These are phyloP conservation scores for Cutaneotrichosporon arboriforme DNA, from an alignment of 1,284 basidiomycete species.

Conservation along the genomic window DNA sequence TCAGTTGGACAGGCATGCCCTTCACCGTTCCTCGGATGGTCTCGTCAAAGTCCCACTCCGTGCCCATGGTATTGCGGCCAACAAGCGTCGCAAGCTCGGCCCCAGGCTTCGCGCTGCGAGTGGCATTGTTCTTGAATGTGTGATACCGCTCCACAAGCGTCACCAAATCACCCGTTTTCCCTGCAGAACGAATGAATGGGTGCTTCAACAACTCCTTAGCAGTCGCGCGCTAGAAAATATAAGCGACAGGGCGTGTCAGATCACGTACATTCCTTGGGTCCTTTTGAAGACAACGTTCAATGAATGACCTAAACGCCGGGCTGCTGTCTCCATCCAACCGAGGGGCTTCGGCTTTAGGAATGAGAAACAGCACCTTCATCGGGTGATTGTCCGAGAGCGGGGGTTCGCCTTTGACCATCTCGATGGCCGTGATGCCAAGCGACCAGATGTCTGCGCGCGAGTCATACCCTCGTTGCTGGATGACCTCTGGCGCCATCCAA, in stretches of 20 bases:
- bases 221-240: conserved; percentile 63
- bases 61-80: conserved; percentile 59
- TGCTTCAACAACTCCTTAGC: conserved; percentile 89
- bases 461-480: conserved; percentile 94
- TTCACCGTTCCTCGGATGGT: conserved; percentile 59
- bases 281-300: conserved; percentile 85
- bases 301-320: conserved; percentile 85
- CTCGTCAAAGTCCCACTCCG: conserved; percentile 89
- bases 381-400: conserved; percentile 85
- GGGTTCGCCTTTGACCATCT: conserved; percentile 90
- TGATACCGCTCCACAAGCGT: conserved; percentile 80
- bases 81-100: conserved; percentile 19
- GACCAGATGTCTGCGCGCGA: conserved; percentile 97
- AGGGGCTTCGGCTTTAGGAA: conserved; percentile 83
- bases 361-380: conserved; percentile 83
- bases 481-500: conserved; percentile 99
- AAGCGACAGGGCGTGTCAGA: neutral
- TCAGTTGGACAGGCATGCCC: conserved; percentile 54
- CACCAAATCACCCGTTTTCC: conserved; percentile 71
- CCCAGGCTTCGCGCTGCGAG: conserved; percentile 49
- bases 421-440: conserved; percentile 87
- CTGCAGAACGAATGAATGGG: conserved; percentile 78
- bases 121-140: conserved; percentile 54
- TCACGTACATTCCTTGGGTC: conserved; percentile 65
- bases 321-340: conserved; percentile 62